Percentiles rank a stretch among this genome's conserved stretches.
Evolutionary conservation across 2,329 filamentous ascomycete species (phyloP).

Genomic region (Penicillium sp.): DNA sequence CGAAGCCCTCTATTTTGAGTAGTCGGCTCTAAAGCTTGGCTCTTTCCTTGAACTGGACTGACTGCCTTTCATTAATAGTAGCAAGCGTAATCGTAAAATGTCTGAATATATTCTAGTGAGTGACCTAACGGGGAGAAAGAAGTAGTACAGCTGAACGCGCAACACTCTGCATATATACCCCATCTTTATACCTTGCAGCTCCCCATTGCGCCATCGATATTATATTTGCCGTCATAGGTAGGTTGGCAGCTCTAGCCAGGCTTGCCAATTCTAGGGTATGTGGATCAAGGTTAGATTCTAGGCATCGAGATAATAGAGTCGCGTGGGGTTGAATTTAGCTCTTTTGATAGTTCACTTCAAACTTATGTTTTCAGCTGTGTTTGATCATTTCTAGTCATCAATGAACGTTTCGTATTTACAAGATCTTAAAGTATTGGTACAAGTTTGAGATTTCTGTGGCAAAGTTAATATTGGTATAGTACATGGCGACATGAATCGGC

Average conservation of each 20-base stretch:
- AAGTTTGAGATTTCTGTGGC: not conserved
- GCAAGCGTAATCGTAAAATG: not conserved
- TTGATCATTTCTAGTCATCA: not conserved
- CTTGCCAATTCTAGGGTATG: not conserved
- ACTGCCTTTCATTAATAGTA: not conserved
- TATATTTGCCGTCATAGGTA: constrained; percentile 20
- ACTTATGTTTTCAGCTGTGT: too few species aligned
- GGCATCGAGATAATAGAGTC: not conserved
- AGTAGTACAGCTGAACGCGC: not conserved
- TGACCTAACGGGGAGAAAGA: not conserved
- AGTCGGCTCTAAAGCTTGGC: not conserved
- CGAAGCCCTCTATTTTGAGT: not conserved
- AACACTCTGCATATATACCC: not conserved
- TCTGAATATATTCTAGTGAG: not conserved
- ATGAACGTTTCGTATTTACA: not conserved
- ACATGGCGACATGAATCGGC: constrained; percentile 12
- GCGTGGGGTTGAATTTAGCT: not conserved
- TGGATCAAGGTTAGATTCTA: not conserved
- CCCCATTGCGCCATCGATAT: constrained; percentile 21
- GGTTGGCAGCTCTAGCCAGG: not conserved
- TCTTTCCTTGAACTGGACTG: not conserved
- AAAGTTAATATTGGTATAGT: constrained; percentile 7
- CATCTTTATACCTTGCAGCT: constrained; percentile 3
- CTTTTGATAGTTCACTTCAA: not conserved
- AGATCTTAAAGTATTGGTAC: not conserved